Conservation (phyloP, 2,329 filamentous ascomycete genomes). For the Fusarium heterosporum region DNA sequence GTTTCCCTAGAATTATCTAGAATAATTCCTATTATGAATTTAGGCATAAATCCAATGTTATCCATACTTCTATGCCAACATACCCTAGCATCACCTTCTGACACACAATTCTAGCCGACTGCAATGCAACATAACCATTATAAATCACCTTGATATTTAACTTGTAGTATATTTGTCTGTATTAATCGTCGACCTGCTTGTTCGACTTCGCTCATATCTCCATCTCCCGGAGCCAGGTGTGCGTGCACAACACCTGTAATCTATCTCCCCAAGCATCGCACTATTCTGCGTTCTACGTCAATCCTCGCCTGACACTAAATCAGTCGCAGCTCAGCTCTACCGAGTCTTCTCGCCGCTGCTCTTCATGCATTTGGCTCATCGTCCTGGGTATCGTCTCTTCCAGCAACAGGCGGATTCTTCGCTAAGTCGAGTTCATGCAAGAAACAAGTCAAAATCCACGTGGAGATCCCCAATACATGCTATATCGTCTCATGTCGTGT, state of each 20-base stretch:
- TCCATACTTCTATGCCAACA: too few species aligned
- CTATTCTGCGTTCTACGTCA: slow-evolving; percentile 7
- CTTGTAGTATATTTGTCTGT: slow-evolving; percentile 38
- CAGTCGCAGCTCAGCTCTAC: slow-evolving; percentile 27
- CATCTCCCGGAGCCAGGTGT: slow-evolving; percentile 30
- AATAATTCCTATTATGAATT: too few species aligned
- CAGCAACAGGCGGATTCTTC: slow-evolving; percentile 39
- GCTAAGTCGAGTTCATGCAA: slow-evolving; percentile 43
- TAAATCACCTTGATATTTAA: slow-evolving; percentile 2
- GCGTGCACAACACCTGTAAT: slow-evolving; percentile 31
- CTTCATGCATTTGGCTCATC: slow-evolving; percentile 38
- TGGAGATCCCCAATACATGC: slow-evolving; percentile 22
- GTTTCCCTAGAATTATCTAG: too few species aligned
- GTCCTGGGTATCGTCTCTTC: slow-evolving; percentile 46
- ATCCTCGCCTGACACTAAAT: slow-evolving; percentile 14
- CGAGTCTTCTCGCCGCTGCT: slow-evolving; percentile 31
- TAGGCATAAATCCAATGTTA: too few species aligned
- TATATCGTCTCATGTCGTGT: slow-evolving; percentile 25
- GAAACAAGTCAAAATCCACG: slow-evolving; percentile 42
- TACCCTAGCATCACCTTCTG: too few species aligned
- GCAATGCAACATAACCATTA: neutral
- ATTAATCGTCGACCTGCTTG: slow-evolving; percentile 34
- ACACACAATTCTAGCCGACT: neutral
- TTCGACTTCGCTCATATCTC: slow-evolving; percentile 15
- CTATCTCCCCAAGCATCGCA: slow-evolving; percentile 25